Evolutionary conservation across 371 early-diverging fungal species (phyloP).

Genomic region (Rhizopus arrhizus): DNA sequence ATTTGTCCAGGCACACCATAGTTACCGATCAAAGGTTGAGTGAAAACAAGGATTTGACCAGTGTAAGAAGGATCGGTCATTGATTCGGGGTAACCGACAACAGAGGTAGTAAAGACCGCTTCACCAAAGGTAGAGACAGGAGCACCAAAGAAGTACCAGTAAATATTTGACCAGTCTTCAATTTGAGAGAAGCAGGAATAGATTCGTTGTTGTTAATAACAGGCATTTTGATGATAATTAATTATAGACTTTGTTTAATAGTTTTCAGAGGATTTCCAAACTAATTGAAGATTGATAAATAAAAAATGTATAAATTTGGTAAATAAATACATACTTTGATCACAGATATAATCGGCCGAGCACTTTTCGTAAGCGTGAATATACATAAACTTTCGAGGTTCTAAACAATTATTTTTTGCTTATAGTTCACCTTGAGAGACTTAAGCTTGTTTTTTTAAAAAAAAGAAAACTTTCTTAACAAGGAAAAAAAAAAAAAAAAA

Average conservation of each 20-base stretch:
- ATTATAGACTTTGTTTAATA: slow-evolving; percentile 23
- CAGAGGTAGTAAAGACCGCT: slow-evolving; percentile 88
- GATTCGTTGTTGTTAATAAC: slow-evolving; percentile 48
- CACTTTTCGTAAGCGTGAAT: slow-evolving; percentile 80
- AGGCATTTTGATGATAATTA: slow-evolving; percentile 16
- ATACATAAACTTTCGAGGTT: slow-evolving; percentile 63
- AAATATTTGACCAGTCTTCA: slow-evolving; percentile 77
- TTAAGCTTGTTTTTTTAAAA: no score
- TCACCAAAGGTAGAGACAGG: slow-evolving; percentile 63
- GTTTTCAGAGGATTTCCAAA: slow-evolving; percentile 60
- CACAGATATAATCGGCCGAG: slow-evolving; percentile 83
- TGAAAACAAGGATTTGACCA: slow-evolving; percentile 92
- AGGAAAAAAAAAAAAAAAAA: no score
- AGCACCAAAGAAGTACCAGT: slow-evolving; percentile 82
- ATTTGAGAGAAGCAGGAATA: slow-evolving; percentile 67
- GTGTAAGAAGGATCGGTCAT: slow-evolving; percentile 95
- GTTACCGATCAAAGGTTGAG: slow-evolving; percentile 88
- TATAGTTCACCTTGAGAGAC: no score
- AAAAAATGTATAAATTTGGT: background rate
- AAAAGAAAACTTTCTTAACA: no score
- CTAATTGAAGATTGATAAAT: slow-evolving; percentile 22
- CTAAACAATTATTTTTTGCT: no score
- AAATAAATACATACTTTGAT: slow-evolving; percentile 62
- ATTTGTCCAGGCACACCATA: slow-evolving; percentile 86
- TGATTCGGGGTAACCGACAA: slow-evolving; percentile 87